These are phyloP conservation scores for Ophiostoma australiae DNA, from an alignment of 2,329 filamentous ascomycete genomes.

Conservation along the genomic window DNA sequence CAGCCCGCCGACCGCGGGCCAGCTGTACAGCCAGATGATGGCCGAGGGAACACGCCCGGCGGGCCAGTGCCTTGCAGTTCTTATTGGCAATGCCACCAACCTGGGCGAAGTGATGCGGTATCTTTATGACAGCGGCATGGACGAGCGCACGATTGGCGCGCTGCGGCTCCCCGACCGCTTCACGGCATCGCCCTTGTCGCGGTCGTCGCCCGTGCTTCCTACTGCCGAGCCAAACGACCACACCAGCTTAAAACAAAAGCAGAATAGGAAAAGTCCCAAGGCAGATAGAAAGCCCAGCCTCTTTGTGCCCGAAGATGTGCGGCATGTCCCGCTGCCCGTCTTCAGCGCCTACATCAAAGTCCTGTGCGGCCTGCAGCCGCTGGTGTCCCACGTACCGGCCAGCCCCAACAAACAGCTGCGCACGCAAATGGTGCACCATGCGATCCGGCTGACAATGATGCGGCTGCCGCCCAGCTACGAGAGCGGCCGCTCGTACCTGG, in stretches of 20 bases:
- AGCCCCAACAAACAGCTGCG: conserved; percentile 27
- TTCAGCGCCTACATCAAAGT: conserved; percentile 50
- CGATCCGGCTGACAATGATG: conserved; percentile 34
- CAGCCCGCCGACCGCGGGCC: conserved; percentile 53
- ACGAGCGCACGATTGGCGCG: conserved; percentile 22
- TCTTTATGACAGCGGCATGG: conserved; percentile 43
- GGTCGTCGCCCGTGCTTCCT: conserved; percentile 18
- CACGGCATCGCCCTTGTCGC: not conserved
- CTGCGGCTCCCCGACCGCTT: conserved; percentile 18
- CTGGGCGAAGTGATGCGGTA: conserved; percentile 46
- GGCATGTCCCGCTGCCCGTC: conserved; percentile 34
- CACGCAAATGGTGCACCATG: conserved; percentile 33
- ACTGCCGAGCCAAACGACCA: not conserved
- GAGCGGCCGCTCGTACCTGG: conserved; percentile 34
- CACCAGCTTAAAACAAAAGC: not conserved
- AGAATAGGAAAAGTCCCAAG: not conserved
- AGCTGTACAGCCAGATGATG: conserved; percentile 58
- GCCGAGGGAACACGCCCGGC: conserved; percentile 45
- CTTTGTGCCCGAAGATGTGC: not conserved
- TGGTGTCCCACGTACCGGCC: conserved; percentile 26
- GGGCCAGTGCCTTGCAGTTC: conserved; percentile 48
- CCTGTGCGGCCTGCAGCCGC: conserved; percentile 43
- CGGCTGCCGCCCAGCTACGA: conserved; percentile 31
- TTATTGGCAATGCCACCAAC: conserved; percentile 51
- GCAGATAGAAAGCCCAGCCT: not conserved